A percentile compares a stretch with the other conserved stretches of the same genome.
These are phyloP conservation scores for Davidsoniella neocaledoniae DNA, from an alignment of 2,329 filamentous ascomycete species.

Conservation along the genomic window DNA sequence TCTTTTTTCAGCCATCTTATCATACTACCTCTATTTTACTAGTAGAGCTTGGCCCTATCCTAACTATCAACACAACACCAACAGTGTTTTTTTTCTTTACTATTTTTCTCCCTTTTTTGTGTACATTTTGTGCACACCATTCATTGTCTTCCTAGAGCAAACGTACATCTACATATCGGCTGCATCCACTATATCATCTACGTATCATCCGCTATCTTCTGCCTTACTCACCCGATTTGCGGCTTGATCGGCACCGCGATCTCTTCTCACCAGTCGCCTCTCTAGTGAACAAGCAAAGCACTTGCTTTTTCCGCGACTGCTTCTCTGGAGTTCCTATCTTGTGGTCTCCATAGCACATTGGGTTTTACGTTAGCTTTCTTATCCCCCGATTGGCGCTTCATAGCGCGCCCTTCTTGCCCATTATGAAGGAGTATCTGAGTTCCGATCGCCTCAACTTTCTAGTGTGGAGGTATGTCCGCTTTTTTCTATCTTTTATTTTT, in stretches of 20 bases:
- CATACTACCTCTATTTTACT: neutral
- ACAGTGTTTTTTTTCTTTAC: neutral
- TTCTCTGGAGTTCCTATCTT: no score
- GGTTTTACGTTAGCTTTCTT: no score
- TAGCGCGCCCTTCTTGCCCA: conserved; percentile 12
- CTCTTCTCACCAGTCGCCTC: neutral
- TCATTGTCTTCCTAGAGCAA: no score
- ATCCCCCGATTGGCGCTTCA: neutral
- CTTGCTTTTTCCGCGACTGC: neutral
- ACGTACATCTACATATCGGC: no score
- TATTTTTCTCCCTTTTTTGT: neutral
- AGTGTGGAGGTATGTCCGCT: conserved; percentile 46
- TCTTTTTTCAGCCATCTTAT: neutral
- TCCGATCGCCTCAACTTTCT: conserved; percentile 54
- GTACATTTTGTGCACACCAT: neutral
- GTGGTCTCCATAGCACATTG: no score
- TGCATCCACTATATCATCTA: neutral
- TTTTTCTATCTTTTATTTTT: conserved; percentile 10
- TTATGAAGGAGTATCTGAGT: conserved; percentile 48
- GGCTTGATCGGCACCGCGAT: neutral
- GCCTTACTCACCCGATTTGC: neutral
- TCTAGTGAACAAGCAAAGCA: neutral
- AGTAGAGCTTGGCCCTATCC: no score
- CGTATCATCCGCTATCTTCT: neutral
- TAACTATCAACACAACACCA: neutral